A percentile compares a stretch with the other conserved stretches of the same genome.
These are phyloP conservation scores for Clohesyomyces aquaticus DNA, from an alignment of 495 filamentous ascomycete species.

Conservation along the genomic window DNA sequence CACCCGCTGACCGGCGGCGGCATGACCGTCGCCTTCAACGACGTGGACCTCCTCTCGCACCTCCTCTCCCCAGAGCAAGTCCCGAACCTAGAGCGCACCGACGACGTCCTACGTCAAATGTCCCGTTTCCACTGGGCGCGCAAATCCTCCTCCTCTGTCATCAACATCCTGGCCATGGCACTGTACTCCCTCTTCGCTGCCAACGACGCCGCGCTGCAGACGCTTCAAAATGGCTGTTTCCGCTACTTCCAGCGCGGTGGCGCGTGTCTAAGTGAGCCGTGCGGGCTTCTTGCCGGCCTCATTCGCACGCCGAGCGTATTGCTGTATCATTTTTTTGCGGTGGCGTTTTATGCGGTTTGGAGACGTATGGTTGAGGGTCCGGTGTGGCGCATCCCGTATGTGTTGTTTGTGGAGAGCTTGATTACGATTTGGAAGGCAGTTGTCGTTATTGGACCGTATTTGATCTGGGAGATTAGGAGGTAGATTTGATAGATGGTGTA, in stretches of 20 bases:
- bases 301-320: constrained; percentile 77
- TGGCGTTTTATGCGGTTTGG: constrained; percentile 89
- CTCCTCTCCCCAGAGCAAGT: constrained; percentile 68
- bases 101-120: constrained; percentile 69
- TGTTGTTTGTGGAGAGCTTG: constrained; percentile 26
- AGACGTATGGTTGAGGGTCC: constrained; percentile 44
- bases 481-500: constrained; percentile 10
- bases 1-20: constrained; percentile 93
- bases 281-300: constrained; percentile 81
- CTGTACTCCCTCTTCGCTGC: constrained; percentile 91
- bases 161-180: constrained; percentile 95
- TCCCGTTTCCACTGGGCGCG: constrained; percentile 81
- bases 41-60: constrained; percentile 74
- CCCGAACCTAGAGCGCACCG: constrained; percentile 69
- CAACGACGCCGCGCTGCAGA: constrained; percentile 71
- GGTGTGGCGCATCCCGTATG: constrained; percentile 23
- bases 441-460: constrained; percentile 43
- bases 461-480: constrained; percentile 36
- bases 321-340: constrained; percentile 90
- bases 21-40: constrained; percentile 94
- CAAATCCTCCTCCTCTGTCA: constrained; percentile 78
- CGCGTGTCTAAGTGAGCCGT: constrained; percentile 70
- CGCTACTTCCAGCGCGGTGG: constrained; percentile 83
- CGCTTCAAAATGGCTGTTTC: constrained; percentile 90
- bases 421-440: constrained; percentile 37